Evolutionary conservation across 139 green algal genomes (phyloP).

Genomic region (Pycnococcus provasolii): DNA sequence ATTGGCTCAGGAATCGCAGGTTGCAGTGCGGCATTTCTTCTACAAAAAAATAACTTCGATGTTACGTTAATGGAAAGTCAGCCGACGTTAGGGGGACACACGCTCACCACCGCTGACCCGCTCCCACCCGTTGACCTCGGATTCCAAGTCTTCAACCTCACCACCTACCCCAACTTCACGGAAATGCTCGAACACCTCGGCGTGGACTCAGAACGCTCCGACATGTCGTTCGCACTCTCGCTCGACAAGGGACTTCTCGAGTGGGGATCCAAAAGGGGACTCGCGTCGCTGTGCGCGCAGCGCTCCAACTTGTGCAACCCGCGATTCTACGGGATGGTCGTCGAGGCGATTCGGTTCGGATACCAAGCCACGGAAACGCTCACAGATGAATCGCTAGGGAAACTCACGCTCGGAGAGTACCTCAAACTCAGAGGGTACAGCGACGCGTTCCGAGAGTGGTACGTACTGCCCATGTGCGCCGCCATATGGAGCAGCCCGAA

Average conservation of each 20-base stretch:
- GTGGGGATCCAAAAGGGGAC: constrained; percentile 64
- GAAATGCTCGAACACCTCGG: constrained; percentile 74
- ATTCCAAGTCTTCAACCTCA: constrained; percentile 66
- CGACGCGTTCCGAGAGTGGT: constrained; percentile 57
- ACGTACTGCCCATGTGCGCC: constrained; percentile 90
- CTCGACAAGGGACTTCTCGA: constrained; percentile 45
- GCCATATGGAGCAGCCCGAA: constrained; percentile 86
- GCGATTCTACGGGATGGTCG: constrained; percentile 71
- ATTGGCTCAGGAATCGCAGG: constrained; percentile 74
- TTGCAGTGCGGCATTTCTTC: constrained; percentile 62
- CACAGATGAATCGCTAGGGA: constrained; percentile 23
- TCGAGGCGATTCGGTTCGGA: constrained; percentile 81
- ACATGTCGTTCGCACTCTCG: constrained; percentile 87
- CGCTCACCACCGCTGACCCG: constrained; percentile 58
- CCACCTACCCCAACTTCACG: constrained; percentile 86
- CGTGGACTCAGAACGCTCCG: constrained; percentile 70
- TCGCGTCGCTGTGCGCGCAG: constrained; percentile 79
- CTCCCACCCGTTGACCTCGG: constrained; percentile 72
- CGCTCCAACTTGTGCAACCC: constrained; percentile 51
- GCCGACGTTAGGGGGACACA: constrained; percentile 68
- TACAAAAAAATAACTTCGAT: constrained; percentile 54
- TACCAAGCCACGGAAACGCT: constrained; percentile 46
- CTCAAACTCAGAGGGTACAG: constrained; percentile 53
- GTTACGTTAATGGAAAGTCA: constrained; percentile 84
- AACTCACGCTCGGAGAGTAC: constrained; percentile 66